These are phyloP conservation scores for Aspergillus luchuensis DNA, from an alignment of 2,329 filamentous ascomycete species.

Conservation along the genomic window DNA sequence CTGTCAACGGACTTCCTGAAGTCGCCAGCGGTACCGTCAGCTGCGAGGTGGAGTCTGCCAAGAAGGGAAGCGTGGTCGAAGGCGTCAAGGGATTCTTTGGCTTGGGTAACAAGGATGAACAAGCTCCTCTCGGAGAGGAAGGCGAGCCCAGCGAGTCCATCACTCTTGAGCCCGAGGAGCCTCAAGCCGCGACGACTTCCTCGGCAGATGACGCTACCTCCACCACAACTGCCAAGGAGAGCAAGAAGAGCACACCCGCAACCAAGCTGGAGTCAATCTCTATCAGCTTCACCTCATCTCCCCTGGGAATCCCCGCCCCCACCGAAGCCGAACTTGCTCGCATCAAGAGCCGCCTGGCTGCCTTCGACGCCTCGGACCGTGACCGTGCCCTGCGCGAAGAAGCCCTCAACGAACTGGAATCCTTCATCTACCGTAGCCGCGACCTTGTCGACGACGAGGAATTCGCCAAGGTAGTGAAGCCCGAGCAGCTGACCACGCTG, in stretches of 20 bases:
- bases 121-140: constrained; percentile 67
- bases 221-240: constrained; percentile 51
- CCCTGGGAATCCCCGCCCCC: constrained; percentile 45
- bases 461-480: constrained; percentile 72
- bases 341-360: constrained; percentile 72
- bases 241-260: constrained; percentile 40
- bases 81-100: constrained; percentile 96
- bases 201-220: constrained; percentile 52
- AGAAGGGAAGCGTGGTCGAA: constrained; percentile 82
- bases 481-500: constrained; percentile 66
- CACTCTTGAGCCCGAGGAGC: constrained; percentile 47
- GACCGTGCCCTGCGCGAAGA: constrained; percentile 78
- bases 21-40: constrained; percentile 75
- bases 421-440: constrained; percentile 83
- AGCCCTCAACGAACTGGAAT: constrained; percentile 88
- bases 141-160: constrained; percentile 54
- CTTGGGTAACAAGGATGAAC: constrained; percentile 87
- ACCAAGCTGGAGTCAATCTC: constrained; percentile 56
- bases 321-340: constrained; percentile 43
- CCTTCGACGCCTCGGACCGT: constrained; percentile 84
- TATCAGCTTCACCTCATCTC: constrained; percentile 53
- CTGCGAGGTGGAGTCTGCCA: constrained; percentile 76
- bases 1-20: constrained; percentile 76
- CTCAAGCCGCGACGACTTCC: constrained; percentile 49
- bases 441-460: constrained; percentile 77